Percentiles rank a stretch among this genome's conserved stretches.
These are phyloP conservation scores for Aspergillus fischeri DNA, from an alignment of 2,329 filamentous ascomycete genomes.

Conservation along the genomic window DNA sequence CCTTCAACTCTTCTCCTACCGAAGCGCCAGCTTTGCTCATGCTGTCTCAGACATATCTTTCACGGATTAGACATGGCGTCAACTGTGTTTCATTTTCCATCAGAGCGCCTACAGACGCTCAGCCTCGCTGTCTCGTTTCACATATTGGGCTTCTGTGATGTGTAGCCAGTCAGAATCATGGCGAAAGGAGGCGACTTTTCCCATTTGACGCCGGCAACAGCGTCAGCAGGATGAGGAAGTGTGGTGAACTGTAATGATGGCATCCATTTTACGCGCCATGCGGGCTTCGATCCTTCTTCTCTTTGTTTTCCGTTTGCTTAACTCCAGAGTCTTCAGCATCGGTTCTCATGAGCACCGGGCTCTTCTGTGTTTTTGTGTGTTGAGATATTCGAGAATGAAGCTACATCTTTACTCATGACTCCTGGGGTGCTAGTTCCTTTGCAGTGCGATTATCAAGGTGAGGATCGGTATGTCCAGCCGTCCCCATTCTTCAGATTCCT, in stretches of 20 bases:
- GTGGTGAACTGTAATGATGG: conserved; percentile 1
- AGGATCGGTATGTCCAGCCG: background rate
- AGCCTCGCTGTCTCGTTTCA: conserved; percentile 23
- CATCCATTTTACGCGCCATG: background rate
- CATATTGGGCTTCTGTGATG: conserved; percentile 5
- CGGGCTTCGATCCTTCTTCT: conserved; percentile 2
- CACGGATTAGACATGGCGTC: conserved; percentile 2
- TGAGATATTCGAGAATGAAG: conserved; percentile 19
- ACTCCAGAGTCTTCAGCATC: background rate
- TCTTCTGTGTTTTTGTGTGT: background rate
- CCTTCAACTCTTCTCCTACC: conserved; percentile 8
- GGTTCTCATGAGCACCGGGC: background rate
- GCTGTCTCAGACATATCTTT: background rate
- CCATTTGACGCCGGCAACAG: conserved; percentile 13
- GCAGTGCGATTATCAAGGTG: conserved; percentile 16
- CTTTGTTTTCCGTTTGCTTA: background rate
- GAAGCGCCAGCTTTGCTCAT: conserved; percentile 8
- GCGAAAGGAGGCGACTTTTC: conserved; percentile 8
- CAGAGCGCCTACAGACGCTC: conserved; percentile 24
- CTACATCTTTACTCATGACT: conserved; percentile 16
- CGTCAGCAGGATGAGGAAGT: conserved; percentile 6
- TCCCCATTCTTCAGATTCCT: background rate
- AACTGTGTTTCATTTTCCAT: conserved; percentile 23
- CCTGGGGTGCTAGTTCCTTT: conserved; percentile 21
- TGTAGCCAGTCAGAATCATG: conserved; percentile 12